phyloP scores from a whole-genome alignment of 1,284 basidiomycete species.

The Rhodofomes roseus region DNA sequence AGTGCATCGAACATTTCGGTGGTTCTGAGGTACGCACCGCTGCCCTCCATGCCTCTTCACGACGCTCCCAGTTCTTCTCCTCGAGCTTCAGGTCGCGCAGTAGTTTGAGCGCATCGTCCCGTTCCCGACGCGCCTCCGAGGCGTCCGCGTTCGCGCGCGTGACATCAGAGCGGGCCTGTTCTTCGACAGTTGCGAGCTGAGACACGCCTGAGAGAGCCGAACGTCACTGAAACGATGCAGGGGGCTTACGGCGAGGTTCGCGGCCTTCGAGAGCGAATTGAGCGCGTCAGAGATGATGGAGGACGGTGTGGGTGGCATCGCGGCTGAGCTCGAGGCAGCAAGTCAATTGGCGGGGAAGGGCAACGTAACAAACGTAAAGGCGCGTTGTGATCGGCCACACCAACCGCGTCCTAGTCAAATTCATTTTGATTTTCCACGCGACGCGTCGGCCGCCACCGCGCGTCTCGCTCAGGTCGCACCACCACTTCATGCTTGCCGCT shows the following conservation, averaged over 20 bases:
- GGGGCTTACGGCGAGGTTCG: slow-evolving; percentile 23
- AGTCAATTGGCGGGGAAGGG: slow-evolving; percentile 7
- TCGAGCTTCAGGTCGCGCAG: slow-evolving; percentile 44
- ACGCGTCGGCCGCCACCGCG: no score
- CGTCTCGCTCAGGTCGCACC: no score
- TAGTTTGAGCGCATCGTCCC: slow-evolving; percentile 50
- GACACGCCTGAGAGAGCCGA: background rate
- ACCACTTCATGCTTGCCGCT: background rate
- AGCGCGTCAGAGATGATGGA: slow-evolving; percentile 26
- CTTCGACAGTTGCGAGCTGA: slow-evolving; percentile 25
- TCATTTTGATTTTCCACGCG: background rate
- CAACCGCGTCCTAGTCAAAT: background rate
- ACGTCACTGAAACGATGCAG: background rate
- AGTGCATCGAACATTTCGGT: background rate
- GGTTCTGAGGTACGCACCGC: slow-evolving; percentile 38
- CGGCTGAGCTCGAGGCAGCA: background rate
- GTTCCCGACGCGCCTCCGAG: slow-evolving; percentile 45
- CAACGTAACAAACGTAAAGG: slow-evolving; percentile 7
- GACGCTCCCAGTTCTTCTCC: slow-evolving; percentile 45
- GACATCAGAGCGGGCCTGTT: slow-evolving; percentile 28
- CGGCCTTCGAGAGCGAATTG: slow-evolving; percentile 23
- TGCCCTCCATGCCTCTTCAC: slow-evolving; percentile 46
- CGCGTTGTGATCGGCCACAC: background rate
- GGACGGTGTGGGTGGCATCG: slow-evolving; percentile 17
- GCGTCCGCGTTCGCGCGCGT: slow-evolving; percentile 28